These are phyloP conservation scores for Sordaria brevicollis DNA, from an alignment of 495 filamentous ascomycete genomes.

Conservation along the genomic window DNA sequence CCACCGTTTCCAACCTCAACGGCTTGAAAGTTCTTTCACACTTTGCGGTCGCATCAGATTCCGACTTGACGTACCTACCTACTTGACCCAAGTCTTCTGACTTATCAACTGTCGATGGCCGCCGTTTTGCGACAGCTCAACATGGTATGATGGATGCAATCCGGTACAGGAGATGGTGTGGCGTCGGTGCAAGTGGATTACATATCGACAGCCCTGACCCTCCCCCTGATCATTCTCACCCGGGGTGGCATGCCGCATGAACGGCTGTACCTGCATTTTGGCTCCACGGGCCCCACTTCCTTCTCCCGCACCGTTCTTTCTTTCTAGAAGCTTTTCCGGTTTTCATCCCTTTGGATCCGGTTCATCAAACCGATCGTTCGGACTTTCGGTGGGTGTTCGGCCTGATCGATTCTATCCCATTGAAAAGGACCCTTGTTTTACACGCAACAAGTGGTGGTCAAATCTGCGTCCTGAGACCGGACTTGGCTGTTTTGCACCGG, in stretches of 20 bases:
- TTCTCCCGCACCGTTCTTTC: background rate
- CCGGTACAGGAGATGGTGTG: too few species aligned
- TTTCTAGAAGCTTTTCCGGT: background rate
- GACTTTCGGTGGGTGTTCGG: background rate
- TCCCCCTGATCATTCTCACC: too few species aligned
- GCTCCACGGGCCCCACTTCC: background rate
- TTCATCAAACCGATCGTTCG: background rate
- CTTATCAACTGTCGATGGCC: background rate
- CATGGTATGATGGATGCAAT: background rate
- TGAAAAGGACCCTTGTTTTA: background rate
- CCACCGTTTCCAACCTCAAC: background rate
- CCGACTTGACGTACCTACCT: too few species aligned
- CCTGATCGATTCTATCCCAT: too few species aligned
- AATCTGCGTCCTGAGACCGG: background rate
- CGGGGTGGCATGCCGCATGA: too few species aligned
- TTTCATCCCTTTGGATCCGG: background rate
- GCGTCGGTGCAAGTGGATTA: background rate
- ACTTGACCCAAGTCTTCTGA: too few species aligned
- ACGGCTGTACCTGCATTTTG: background rate
- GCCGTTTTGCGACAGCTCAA: background rate
- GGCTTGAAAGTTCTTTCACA: background rate
- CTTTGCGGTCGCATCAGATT: background rate
- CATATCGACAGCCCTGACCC: too few species aligned
- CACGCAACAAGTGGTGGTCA: background rate
- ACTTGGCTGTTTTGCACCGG: background rate